Conservation (phyloP, 2,329 filamentous ascomycete genomes). For the Magnaporthiopsis incrustans region DNA sequence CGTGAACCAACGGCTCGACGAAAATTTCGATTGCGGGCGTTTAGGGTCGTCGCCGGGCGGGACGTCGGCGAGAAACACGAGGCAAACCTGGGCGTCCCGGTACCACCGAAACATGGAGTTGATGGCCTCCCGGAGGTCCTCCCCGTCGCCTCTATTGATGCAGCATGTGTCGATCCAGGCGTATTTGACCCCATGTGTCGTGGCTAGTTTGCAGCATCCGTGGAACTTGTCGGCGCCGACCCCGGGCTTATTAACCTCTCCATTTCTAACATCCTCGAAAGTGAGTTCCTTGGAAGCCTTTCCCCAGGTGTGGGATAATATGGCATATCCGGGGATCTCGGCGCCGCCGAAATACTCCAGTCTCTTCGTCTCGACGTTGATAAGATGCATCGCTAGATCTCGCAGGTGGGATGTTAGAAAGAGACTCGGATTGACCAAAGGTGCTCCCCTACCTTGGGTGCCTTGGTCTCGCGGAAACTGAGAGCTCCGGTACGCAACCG, state of each 20-base stretch:
- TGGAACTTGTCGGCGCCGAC: slow-evolving; percentile 10
- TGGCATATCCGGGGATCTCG: slow-evolving; percentile 11
- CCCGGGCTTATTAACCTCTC: not conserved
- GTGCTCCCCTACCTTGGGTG: too few species aligned
- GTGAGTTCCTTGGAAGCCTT: slow-evolving; percentile 5
- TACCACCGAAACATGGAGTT: slow-evolving; percentile 13
- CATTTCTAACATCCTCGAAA: slow-evolving; percentile 5
- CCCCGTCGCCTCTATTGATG: slow-evolving; percentile 10
- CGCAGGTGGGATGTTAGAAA: too few species aligned
- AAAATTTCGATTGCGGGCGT: not conserved
- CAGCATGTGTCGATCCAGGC: slow-evolving; percentile 14
- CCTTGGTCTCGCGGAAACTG: too few species aligned
- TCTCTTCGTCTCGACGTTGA: slow-evolving; percentile 4
- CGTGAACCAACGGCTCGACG: slow-evolving; percentile 10
- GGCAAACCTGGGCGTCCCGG: slow-evolving; percentile 6
- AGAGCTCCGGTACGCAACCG: too few species aligned
- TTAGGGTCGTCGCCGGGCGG: not conserved
- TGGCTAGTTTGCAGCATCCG: not conserved
- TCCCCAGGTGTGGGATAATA: slow-evolving; percentile 16
- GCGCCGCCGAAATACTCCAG: slow-evolving; percentile 3
- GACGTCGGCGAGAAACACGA: slow-evolving; percentile 10
- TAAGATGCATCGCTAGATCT: slow-evolving; percentile 7
- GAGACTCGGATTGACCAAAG: too few species aligned
- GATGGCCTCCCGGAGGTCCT: slow-evolving; percentile 10
- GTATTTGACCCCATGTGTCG: slow-evolving; percentile 5